Percentiles rank a stretch among this genome's conserved stretches.
Conservation (phyloP, 148 eudicot genomes). For the Nyssa sinensis region DNA sequence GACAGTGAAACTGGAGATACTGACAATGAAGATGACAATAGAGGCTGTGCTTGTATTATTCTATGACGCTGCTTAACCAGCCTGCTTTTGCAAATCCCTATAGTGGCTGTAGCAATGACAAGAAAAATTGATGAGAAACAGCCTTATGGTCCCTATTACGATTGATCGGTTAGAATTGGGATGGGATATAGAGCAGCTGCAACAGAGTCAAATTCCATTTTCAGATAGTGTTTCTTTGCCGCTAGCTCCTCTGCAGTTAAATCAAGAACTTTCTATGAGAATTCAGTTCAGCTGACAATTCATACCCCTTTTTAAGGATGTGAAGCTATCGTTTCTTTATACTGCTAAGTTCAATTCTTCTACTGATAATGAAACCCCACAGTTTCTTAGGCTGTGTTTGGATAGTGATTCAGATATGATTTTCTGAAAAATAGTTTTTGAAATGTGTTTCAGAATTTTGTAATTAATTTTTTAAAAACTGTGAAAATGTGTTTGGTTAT, state of each 20-base stretch:
- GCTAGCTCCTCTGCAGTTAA: neutral
- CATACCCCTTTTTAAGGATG: conserved; percentile 9
- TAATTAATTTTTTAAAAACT: too few species aligned
- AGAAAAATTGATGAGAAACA: neutral
- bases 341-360: conserved; percentile 16
- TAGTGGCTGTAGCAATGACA: neutral
- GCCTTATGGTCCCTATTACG: neutral
- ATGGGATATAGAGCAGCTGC: conserved; percentile 1
- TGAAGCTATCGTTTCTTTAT: conserved; percentile 11
- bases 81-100: neutral
- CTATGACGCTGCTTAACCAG: conserved; percentile 27
- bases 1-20: conserved; percentile 45
- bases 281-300: conserved; percentile 8
- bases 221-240: neutral
- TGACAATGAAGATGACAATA: conserved; percentile 32
- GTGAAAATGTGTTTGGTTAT: too few species aligned
- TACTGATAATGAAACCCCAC: neutral
- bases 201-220: neutral
- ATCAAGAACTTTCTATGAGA: conserved; percentile 1
- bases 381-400: too few species aligned
- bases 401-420: too few species aligned
- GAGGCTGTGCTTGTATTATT: conserved; percentile 41
- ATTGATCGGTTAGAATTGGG: neutral
- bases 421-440: too few species aligned
- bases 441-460: too few species aligned